Evolutionary conservation across 2,329 filamentous ascomycete species (phyloP), one percentile per base, ranked within the genome.

Genomic region (Neofusicoccum umdonicola): DNA sequence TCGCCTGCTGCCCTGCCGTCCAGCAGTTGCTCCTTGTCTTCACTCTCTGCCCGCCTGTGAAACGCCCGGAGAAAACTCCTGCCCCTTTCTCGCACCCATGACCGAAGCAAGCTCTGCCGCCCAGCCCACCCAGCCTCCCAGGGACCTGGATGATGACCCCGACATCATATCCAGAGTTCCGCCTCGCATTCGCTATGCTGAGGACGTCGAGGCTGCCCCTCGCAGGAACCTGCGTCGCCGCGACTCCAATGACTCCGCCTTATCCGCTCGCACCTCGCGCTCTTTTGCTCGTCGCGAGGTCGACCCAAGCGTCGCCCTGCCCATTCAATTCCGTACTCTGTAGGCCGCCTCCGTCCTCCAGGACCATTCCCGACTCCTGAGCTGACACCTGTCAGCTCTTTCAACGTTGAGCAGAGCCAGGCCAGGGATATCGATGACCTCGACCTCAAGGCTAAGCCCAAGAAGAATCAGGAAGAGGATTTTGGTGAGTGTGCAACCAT

Each of bases 261-360:
- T 67, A 15, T 74, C 75, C 64, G 72, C 72, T 5, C 68, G 77
- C 69, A 71, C 80, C 63, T 67, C 78, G 66, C 71, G 70, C 72
- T 37, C 77, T 71, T 61, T 72, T 75, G 15, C 73, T 68, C 71
- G 77, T 66, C 68, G 72, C 67, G 71, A 74, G 69, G 71, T 82
- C n/a, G 77, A 81, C 56, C 80, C 79, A 3, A 73, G 73, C 50
- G 73, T 80, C 58, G 78, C 73, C 0, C 71, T 82, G 5, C 80
- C 80, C 15, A 81, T 81, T 63, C 72, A 75, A 31, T 82, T 79
- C 68, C 73, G 79, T 34, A 82, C 79, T 2, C 67, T 81, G 65
- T 74, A 51, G 64, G 72, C 45, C 34, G 22, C 27, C 12, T 19
- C 11, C 4, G 17, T 22, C 4, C 47, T 6, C 27, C 22, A 17